Conservation (phyloP, 305 asterid genomes). For the Nicotiana rustica region DNA sequence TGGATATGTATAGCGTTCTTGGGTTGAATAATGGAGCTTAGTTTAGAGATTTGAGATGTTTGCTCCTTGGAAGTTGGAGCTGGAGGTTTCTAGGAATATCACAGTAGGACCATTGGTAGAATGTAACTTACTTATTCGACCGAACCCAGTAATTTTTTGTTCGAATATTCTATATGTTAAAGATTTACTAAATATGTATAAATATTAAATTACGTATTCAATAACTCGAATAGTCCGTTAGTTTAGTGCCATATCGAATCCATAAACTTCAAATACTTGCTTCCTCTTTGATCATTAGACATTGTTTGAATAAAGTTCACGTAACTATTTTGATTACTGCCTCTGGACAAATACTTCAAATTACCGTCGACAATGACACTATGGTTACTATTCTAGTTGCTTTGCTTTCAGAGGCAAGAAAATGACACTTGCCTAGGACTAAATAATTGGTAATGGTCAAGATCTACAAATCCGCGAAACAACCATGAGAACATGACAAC, state of each 20-base stretch:
- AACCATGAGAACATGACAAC: background rate
- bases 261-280: no score
- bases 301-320: background rate
- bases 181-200: no score
- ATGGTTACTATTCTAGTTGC: background rate
- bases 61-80: slow-evolving; percentile 6
- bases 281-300: background rate
- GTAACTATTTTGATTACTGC: background rate
- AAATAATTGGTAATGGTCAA: background rate
- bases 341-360: background rate
- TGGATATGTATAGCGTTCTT: background rate
- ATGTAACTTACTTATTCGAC: no score
- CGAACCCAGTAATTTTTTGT: no score
- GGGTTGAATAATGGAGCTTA: background rate
- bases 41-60: background rate
- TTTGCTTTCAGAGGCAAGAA: background rate
- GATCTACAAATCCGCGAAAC: background rate
- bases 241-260: no score
- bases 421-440: background rate
- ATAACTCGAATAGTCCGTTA: no score
- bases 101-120: background rate
- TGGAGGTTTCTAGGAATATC: background rate
- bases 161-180: no score
- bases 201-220: no score
- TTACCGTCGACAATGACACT: background rate